Percentiles rank a stretch among this genome's conserved stretches.
These are phyloP conservation scores for Setomelanomma holmii DNA, from an alignment of 2,329 filamentous ascomycete species.

Conservation along the genomic window DNA sequence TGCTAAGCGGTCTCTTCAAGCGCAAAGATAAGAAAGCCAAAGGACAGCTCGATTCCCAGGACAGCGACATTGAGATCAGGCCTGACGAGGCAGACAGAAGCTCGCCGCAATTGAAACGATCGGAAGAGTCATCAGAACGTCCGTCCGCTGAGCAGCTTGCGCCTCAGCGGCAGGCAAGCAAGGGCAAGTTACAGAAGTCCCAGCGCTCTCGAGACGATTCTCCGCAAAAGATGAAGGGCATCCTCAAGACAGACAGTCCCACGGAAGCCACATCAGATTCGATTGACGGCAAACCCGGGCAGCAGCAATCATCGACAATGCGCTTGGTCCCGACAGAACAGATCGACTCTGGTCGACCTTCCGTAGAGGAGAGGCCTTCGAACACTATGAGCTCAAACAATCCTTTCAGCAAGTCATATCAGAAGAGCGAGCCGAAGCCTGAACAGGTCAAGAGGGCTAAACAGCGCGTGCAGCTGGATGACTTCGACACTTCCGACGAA, in stretches of 20 bases:
- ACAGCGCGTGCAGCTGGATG: slow-evolving; percentile 71
- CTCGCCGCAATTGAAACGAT: slow-evolving; percentile 43
- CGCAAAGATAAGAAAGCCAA: slow-evolving; percentile 66
- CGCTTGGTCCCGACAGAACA: slow-evolving; percentile 43
- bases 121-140: slow-evolving; percentile 36
- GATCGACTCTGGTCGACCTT: slow-evolving; percentile 16
- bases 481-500: slow-evolving; percentile 67
- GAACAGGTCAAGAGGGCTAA: slow-evolving; percentile 67
- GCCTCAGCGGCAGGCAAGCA: slow-evolving; percentile 44
- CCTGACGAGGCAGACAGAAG: slow-evolving; percentile 45
- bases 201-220: slow-evolving; percentile 40
- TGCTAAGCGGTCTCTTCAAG: slow-evolving; percentile 74
- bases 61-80: slow-evolving; percentile 56
- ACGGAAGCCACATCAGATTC: slow-evolving; percentile 29
- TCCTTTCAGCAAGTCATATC: slow-evolving; percentile 46
- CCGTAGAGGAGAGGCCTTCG: slow-evolving; percentile 29
- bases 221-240: slow-evolving; percentile 41
- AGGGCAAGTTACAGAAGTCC: slow-evolving; percentile 49
- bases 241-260: slow-evolving; percentile 41
- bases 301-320: slow-evolving; percentile 35
- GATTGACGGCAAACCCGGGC: slow-evolving; percentile 18
- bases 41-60: slow-evolving; percentile 37
- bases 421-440: slow-evolving; percentile 58
- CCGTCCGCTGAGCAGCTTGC: slow-evolving; percentile 39
- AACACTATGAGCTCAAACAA: slow-evolving; percentile 36